A percentile compares a stretch with the other conserved stretches of the same genome.
Evolutionary conservation across 495 filamentous ascomycete genomes (phyloP).

Genomic region (Aspergillus carlsbadensis): DNA sequence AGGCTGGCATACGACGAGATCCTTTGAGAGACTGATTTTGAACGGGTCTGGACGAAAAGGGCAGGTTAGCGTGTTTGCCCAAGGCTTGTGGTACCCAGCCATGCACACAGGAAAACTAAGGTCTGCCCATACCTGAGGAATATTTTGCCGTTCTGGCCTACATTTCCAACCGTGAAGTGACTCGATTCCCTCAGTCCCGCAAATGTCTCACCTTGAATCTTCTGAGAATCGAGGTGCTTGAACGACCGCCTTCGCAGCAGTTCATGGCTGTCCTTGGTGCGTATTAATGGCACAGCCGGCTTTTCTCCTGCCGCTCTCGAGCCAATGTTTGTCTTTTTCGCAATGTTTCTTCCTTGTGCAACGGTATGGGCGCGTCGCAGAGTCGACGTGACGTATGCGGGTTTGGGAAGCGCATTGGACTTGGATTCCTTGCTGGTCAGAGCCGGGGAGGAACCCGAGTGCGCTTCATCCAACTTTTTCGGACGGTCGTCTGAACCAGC

Average conservation of each 20-base stretch:
- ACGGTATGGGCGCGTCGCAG: slow-evolving; percentile 47
- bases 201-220: slow-evolving; percentile 32
- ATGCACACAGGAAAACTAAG: neutral
- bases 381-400: slow-evolving; percentile 23
- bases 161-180: slow-evolving; percentile 91
- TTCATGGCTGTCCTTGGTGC: slow-evolving; percentile 49
- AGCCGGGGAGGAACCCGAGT: slow-evolving; percentile 4
- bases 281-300: slow-evolving; percentile 36
- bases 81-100: slow-evolving; percentile 7
- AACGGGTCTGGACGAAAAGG: slow-evolving; percentile 45
- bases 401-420: slow-evolving; percentile 17
- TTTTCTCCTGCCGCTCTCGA: slow-evolving; percentile 31
- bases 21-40: slow-evolving; percentile 41
- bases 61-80: slow-evolving; percentile 22
- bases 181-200: slow-evolving; percentile 53
- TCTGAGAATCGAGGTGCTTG: slow-evolving; percentile 37
- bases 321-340: slow-evolving; percentile 33
- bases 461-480: slow-evolving; percentile 13
- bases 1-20: slow-evolving; percentile 30
- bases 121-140: slow-evolving; percentile 75
- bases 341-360: slow-evolving; percentile 32
- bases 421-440: slow-evolving; percentile 15
- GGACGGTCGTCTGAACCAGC: slow-evolving; percentile 1
- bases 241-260: slow-evolving; percentile 41
- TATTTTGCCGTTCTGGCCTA: slow-evolving; percentile 90